Conservation (phyloP, 176 grass and related monocot species). For the Hordeum marinum region DNA sequence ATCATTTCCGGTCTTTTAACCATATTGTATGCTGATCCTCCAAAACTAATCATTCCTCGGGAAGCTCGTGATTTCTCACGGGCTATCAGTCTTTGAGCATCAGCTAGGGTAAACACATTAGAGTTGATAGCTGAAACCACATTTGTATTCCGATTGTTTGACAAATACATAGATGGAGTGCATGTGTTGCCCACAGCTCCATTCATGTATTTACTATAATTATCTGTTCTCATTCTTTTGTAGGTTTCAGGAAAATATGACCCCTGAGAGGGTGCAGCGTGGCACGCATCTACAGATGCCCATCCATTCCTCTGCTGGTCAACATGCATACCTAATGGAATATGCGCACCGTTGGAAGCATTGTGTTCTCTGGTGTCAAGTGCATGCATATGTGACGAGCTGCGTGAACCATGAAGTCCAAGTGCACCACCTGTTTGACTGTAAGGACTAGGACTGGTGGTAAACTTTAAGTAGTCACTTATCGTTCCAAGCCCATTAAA, state of each 20-base stretch:
- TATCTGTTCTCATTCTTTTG: constrained; percentile 46
- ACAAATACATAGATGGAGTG: constrained; percentile 12
- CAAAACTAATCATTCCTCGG: constrained; percentile 22
- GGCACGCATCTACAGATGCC: neutral
- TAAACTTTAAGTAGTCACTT: constrained; percentile 15
- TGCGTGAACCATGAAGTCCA: constrained; percentile 1
- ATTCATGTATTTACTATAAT: constrained; percentile 26
- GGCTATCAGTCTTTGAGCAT: constrained; percentile 39
- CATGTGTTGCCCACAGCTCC: constrained; percentile 4
- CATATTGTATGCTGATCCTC: constrained; percentile 13
- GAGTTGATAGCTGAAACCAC: constrained; percentile 16
- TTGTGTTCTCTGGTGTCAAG: constrained; percentile 29
- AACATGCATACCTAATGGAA: constrained; percentile 8
- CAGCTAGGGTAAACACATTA: constrained; percentile 30
- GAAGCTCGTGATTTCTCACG: constrained; percentile 33
- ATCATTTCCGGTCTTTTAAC: constrained; percentile 15
- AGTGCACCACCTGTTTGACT: neutral
- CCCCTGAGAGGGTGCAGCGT: neutral
- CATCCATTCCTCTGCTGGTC: constrained; percentile 4
- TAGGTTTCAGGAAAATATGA: constrained; percentile 29
- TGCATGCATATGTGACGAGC: constrained; percentile 8
- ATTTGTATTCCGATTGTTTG: constrained; percentile 9
- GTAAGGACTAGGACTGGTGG: neutral
- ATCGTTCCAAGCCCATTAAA: constrained; percentile 17
- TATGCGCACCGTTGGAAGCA: constrained; percentile 22